These are phyloP conservation scores for Cadophora luteo-olivacea DNA, from an alignment of 2,329 filamentous ascomycete species.

Conservation along the genomic window DNA sequence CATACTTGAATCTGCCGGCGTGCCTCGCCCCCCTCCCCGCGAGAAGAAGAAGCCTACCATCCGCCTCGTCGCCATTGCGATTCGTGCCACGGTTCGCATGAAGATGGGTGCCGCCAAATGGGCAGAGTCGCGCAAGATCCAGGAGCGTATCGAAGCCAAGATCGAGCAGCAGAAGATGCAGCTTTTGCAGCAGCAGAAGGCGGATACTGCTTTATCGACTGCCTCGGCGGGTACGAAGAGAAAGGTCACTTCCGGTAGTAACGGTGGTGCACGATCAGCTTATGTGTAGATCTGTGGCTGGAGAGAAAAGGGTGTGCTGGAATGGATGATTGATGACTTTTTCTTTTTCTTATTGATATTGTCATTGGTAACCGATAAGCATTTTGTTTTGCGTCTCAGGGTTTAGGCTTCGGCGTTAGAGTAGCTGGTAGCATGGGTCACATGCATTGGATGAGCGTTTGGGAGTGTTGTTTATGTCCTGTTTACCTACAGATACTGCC, in stretches of 20 bases:
- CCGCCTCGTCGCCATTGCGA: constrained; percentile 53
- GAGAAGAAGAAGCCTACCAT: constrained; percentile 45
- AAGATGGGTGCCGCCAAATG: constrained; percentile 55
- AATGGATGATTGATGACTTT: background rate
- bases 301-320: background rate
- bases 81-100: constrained; percentile 59
- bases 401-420: background rate
- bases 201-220: constrained; percentile 13
- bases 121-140: constrained; percentile 56
- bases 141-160: constrained; percentile 41
- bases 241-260: background rate
- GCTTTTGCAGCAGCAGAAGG: constrained; percentile 15
- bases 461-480: background rate
- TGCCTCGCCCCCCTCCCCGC: constrained; percentile 47
- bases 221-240: background rate
- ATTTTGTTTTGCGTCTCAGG: background rate
- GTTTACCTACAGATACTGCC: background rate
- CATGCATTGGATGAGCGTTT: constrained; percentile 17
- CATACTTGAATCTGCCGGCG: constrained; percentile 79
- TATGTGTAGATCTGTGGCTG: background rate
- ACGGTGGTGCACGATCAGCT: background rate
- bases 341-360: background rate
- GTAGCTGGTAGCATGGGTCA: background rate
- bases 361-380: background rate
- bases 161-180: constrained; percentile 38